A percentile compares a stretch with the other conserved stretches of the same genome.
These are phyloP conservation scores for Monosporascus sp. DNA, from an alignment of 2,329 filamentous ascomycete species.

Conservation along the genomic window DNA sequence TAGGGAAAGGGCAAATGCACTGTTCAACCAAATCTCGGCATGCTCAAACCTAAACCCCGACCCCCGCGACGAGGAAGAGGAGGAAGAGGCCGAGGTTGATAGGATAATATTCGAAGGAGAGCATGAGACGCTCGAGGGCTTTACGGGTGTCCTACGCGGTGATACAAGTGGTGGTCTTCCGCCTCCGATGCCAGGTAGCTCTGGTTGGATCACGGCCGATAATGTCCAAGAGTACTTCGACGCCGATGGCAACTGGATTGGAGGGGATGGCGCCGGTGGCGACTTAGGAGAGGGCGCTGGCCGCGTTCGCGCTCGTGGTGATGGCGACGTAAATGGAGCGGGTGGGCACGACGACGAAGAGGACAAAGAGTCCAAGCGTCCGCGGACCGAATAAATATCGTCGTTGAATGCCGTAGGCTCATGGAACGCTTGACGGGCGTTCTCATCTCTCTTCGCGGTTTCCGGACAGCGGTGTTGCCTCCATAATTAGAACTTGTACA, in stretches of 20 bases:
- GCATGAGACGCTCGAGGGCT: slow-evolving; percentile 50
- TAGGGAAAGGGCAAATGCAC: slow-evolving; percentile 33
- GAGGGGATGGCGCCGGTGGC: slow-evolving; percentile 38
- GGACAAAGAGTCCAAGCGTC: slow-evolving; percentile 29
- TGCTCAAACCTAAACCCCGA: slow-evolving; percentile 77
- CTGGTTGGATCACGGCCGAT: slow-evolving; percentile 85
- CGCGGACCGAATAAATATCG: slow-evolving; percentile 22
- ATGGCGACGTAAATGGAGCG: slow-evolving; percentile 43
- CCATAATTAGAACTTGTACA: too few relatives aligned
- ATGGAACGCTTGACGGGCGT: too few relatives aligned
- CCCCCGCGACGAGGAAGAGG: slow-evolving; percentile 52
- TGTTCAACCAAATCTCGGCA: slow-evolving; percentile 66
- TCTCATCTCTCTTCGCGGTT: too few relatives aligned
- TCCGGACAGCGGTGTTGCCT: too few relatives aligned
- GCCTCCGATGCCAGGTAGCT: slow-evolving; percentile 67
- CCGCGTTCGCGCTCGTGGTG: slow-evolving; percentile 48
- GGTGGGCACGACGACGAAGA: slow-evolving; percentile 37
- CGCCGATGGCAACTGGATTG: slow-evolving; percentile 73
- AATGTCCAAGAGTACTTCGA: slow-evolving; percentile 85
- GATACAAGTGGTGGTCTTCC: slow-evolving; percentile 47
- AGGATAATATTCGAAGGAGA: slow-evolving; percentile 55
- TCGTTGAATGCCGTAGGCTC: too few relatives aligned
- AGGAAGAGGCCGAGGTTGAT: slow-evolving; percentile 43
- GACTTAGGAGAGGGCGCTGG: slow-evolving; percentile 61
- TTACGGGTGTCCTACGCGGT: slow-evolving; percentile 49